Evolutionary conservation across 148 eudicot species (phyloP).

Genomic region (Vaccinium corymbosum): DNA sequence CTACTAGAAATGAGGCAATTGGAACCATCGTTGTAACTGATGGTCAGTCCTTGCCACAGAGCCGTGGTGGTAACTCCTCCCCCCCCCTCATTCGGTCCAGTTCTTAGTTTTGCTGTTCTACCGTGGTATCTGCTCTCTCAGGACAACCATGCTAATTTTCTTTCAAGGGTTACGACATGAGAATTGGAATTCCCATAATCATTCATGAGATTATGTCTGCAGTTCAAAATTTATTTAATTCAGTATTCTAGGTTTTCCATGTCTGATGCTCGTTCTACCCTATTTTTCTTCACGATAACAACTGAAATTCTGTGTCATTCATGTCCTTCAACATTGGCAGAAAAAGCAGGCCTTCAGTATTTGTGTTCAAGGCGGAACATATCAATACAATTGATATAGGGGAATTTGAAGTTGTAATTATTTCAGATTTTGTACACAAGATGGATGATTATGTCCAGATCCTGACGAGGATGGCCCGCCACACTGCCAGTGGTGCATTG

Average conservation of each 20-base stretch:
- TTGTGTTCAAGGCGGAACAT: background rate
- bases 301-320: background rate
- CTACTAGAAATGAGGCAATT: background rate
- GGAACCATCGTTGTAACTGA: background rate
- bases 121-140: background rate
- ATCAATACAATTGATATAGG: background rate
- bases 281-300: background rate
- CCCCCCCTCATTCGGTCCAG: background rate
- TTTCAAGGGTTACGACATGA: background rate
- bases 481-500: conserved; percentile 8
- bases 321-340: conserved; percentile 7
- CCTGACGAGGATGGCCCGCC: conserved; percentile 15
- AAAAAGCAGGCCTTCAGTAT: background rate
- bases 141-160: background rate
- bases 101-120: background rate
- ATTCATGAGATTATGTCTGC: background rate
- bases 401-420: conserved; percentile 7
- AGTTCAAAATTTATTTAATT: background rate
- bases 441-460: conserved; percentile 6
- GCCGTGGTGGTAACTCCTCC: background rate
- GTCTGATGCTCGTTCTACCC: background rate
- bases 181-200: background rate
- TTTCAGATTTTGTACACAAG: background rate
- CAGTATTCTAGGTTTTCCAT: background rate
- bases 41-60: background rate